Evolutionary conservation across 2,329 filamentous ascomycete genomes (phyloP).

Genomic region (Cercospora sp.): DNA sequence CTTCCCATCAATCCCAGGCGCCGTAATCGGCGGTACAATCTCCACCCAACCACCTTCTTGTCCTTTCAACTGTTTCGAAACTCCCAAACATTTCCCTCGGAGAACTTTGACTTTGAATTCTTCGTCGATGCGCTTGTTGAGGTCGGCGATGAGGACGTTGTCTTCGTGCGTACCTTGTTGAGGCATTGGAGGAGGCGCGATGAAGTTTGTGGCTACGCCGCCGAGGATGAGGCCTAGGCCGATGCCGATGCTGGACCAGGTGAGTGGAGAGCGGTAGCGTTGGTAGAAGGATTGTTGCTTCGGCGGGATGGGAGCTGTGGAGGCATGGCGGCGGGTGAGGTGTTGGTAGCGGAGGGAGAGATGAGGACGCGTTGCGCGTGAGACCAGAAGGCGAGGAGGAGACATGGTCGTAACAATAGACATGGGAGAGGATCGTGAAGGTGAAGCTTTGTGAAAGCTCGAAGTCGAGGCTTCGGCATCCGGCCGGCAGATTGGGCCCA

Average conservation of each 20-base stretch:
- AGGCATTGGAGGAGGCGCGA: slow-evolving; percentile 49
- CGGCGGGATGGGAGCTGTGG: background rate
- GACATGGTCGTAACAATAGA: background rate
- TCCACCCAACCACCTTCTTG: slow-evolving; percentile 38
- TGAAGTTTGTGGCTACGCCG: slow-evolving; percentile 42
- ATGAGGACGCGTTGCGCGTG: slow-evolving; percentile 23
- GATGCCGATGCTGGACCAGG: slow-evolving; percentile 42
- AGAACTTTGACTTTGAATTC: slow-evolving; percentile 54
- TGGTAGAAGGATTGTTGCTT: slow-evolving; percentile 10
- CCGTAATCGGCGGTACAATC: slow-evolving; percentile 26
- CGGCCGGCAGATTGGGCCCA: background rate
- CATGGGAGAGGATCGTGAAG: background rate
- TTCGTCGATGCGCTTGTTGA: slow-evolving; percentile 47
- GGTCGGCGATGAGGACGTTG: slow-evolving; percentile 41
- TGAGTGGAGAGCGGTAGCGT: slow-evolving; percentile 18
- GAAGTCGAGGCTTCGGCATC: background rate
- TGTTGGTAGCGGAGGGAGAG: slow-evolving; percentile 33
- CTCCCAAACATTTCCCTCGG: slow-evolving; percentile 45
- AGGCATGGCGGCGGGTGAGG: slow-evolving; percentile 13
- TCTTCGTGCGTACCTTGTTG: slow-evolving; percentile 46
- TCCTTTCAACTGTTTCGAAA: slow-evolving; percentile 36
- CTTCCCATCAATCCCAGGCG: slow-evolving; percentile 1
- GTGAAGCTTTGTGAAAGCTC: slow-evolving; percentile 4
- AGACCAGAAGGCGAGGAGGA: background rate
- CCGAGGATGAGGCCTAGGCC: slow-evolving; percentile 34